phyloP scores from a whole-genome alignment of 352 stramenopile species.

The Aphanomyces euteiches region DNA sequence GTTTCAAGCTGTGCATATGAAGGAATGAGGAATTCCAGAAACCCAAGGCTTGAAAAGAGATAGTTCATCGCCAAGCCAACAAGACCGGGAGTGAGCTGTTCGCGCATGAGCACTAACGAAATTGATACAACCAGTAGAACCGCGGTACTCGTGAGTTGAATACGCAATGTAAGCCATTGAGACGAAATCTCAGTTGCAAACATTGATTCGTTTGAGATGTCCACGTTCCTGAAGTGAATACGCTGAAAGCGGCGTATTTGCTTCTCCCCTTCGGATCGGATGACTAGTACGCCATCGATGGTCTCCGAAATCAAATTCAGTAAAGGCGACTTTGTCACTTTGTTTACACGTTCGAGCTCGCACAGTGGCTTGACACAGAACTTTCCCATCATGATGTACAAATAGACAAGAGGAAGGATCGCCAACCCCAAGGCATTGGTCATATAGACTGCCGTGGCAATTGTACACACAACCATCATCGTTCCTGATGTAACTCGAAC shows the following conservation, averaged over 20 bases:
- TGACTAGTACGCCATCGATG: conserved; percentile 47
- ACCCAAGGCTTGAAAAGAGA: conserved; percentile 9
- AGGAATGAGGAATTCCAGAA: conserved; percentile 14
- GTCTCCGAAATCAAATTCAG: conserved; percentile 52
- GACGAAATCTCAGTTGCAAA: conserved; percentile 39
- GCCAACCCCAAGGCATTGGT: conserved; percentile 82
- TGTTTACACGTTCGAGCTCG: conserved; percentile 48
- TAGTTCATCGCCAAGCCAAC: conserved; percentile 21
- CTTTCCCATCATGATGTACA: conserved; percentile 62
- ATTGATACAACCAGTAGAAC: conserved; percentile 52
- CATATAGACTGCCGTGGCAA: conserved; percentile 74
- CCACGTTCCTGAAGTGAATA: conserved; percentile 28
- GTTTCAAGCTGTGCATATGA: conserved; percentile 35
- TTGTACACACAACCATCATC: conserved; percentile 69
- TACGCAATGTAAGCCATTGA: conserved; percentile 86
- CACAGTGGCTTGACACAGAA: conserved; percentile 52
- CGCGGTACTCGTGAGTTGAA: conserved; percentile 80
- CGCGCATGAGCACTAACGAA: conserved; percentile 20
- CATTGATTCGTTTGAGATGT: conserved; percentile 36
- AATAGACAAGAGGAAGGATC: conserved; percentile 67
- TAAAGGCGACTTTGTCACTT: conserved; percentile 46
- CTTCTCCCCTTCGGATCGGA: conserved; percentile 33
- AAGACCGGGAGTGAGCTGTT: conserved; percentile 2
- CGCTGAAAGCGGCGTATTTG: conserved; percentile 20
- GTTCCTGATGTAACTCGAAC: conserved; percentile 61